Evolutionary conservation across 2,329 filamentous ascomycete species (phyloP), one percentile per base, ranked within the genome.

Genomic region (Alternaria sp.): DNA sequence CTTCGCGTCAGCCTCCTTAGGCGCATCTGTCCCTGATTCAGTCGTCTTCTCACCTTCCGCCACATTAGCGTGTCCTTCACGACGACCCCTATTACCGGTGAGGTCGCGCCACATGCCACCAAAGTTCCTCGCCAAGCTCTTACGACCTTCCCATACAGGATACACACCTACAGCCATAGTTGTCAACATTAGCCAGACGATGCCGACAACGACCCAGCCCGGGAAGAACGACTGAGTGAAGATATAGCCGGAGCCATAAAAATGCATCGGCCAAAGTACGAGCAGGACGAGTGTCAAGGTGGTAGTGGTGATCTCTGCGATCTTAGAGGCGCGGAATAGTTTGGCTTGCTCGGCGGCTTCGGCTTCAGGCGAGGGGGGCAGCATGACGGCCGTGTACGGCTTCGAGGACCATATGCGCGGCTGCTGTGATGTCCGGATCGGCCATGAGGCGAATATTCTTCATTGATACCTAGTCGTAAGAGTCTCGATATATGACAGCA

Each of bases 401-500:
- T 68, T 91, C 88, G 2, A 87, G 79, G 51, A 90, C 87, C 44
- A 87, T 72, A 31, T 87, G 81, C 0, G 88, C 87, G 1, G 82
- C 84, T 0, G 82, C 82, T 0, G 88, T 86, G 13, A 92, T 80
- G 44, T 93, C 90, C 26, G 86, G 84, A 75, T 97, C 93, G 67
- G 96, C 92, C 34, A 86, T 89, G 64, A 86, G 86, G 65, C 90
- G 87, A 71, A 97, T 96, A 1, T 82, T 82, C 70, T 86, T 85
- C 93, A 97, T 97, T 7, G 88, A 89, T 54, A 86, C 80, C 81
- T 91, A 97, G 81, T 97, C 90, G 76, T 97, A 97, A 67, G 90
- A 88, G 54, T 93, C 89, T 31, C 79, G 94, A 62, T 89, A 87
- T 54, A 91, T 24, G 87, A 24, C 79, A 71, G 36, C 85, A 51